Evolutionary conservation across 2,329 filamentous ascomycete genomes (phyloP).

Genomic region (Chaetomium olivaceum): DNA sequence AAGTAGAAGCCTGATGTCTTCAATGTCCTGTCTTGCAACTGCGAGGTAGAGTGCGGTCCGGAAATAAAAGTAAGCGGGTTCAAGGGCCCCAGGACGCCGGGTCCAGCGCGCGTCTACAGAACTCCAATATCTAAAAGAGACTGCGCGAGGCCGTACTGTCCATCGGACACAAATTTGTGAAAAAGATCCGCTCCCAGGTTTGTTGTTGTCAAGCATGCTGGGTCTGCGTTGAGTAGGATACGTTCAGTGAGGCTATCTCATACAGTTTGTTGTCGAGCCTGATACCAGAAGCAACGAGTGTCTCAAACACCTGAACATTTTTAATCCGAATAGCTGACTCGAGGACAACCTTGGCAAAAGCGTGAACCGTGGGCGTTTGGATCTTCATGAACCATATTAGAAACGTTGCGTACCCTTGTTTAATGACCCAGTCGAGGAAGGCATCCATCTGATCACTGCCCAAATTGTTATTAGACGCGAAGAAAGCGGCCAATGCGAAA

Average conservation of each 20-base stretch:
- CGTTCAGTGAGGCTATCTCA: not conserved
- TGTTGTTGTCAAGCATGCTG: not conserved
- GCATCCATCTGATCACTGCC: not conserved
- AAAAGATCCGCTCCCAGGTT: not conserved
- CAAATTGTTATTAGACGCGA: slow-evolving; percentile 1
- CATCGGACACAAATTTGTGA: not conserved
- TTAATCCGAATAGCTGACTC: not conserved
- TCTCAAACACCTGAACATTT: not conserved
- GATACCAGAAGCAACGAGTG: not conserved
- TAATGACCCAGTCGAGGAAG: not conserved
- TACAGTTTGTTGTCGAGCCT: not conserved
- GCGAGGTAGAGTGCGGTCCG: not conserved
- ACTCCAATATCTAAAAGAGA: not conserved
- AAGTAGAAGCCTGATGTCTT: not conserved
- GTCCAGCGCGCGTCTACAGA: not conserved
- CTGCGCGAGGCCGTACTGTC: not conserved
- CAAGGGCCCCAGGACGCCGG: no score
- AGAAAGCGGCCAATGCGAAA: not conserved
- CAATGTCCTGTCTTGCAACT: not conserved
- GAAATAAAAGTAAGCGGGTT: no score
- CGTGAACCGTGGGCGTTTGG: slow-evolving; percentile 1
- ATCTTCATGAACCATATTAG: not conserved
- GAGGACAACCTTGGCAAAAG: not conserved
- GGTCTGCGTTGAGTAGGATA: not conserved
- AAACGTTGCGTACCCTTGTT: not conserved